Evolutionary conservation across 768 basidiomycete species (phyloP), one percentile per base, ranked within the genome.

Genomic region (Suillus discolor): DNA sequence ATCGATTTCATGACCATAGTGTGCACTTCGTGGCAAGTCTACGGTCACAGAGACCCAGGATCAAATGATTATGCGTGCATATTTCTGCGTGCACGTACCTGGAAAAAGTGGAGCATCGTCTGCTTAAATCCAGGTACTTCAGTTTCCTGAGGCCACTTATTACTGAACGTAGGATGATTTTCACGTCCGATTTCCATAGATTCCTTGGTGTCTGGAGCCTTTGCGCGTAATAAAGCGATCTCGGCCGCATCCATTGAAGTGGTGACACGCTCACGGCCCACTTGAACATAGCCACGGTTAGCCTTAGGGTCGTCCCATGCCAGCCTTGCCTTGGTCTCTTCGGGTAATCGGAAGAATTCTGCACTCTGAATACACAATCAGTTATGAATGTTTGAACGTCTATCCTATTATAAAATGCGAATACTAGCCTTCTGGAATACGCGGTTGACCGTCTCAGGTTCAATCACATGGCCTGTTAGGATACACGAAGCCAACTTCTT

Each of bases 171-270:
- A 18, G 83, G 79, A 69, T 92, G 92, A 87, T 90, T 91, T 65
- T 96, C 93, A 31, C 90, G 84, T 38, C 94, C 93, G 54, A 96
- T 94, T 75, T 96, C 94, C 88, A 96, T 93, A 9, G 87, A 82
- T 75, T 96, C 93, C 76, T 94, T 93, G 78, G 78, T 87, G 73
- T 94, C 93, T 0, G 94, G 93, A 0, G 93, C 87, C 66, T 86
- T 87, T 65, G 79, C 80, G n/a, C 94, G 87, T 25, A 95, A 79
- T 53, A 82, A 75, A 54, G 88, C 89, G 69, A 96, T 94, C 78
- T 93, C 92, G 20, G 81, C 76, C 12, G 87, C 82, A 75, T 93
- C 86, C 18, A 4, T 0, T 39, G 83, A 79, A 31, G 89, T 90
- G 0, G 91, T 92, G 36, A 93, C 90, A 41, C 90, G 89, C 75